Conservation (phyloP, 2,329 filamentous ascomycete species). For the Paecilomyces dactylethromorphus region DNA sequence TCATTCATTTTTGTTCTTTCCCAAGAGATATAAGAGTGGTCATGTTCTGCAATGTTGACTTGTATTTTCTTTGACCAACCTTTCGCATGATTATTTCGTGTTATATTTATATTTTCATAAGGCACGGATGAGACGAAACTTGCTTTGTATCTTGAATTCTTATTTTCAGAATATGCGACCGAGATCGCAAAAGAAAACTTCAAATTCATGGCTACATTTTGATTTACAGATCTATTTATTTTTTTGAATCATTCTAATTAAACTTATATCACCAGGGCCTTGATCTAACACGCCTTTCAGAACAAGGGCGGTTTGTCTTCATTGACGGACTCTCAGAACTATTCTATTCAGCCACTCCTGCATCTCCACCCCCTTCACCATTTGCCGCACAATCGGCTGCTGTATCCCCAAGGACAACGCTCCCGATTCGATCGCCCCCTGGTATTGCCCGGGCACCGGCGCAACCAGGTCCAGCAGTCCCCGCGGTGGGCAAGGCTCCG, state of each 20-base stretch:
- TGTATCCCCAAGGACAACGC: constrained; percentile 13
- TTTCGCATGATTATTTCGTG: neutral
- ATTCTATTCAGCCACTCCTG: constrained; percentile 31
- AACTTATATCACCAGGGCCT: constrained; percentile 49
- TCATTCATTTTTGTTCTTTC: neutral
- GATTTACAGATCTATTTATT: neutral
- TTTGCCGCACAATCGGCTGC: constrained; percentile 9
- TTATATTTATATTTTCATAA: neutral
- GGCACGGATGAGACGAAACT: no score
- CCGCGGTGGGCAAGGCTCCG: constrained; percentile 7
- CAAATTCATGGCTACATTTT: no score
- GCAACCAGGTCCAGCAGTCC: constrained; percentile 6
- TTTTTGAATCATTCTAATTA: neutral
- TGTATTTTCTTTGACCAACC: neutral
- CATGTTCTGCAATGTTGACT: neutral
- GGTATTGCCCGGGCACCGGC: constrained; percentile 14
- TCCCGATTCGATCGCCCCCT: constrained; percentile 21
- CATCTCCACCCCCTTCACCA: constrained; percentile 7
- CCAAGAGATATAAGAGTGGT: neutral
- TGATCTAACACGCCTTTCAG: constrained; percentile 57
- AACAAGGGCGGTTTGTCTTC: constrained; percentile 59
- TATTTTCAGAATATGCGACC: no score
- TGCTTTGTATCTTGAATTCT: no score
- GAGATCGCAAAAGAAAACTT: no score
- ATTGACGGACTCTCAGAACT: constrained; percentile 66